These are phyloP conservation scores for Lachancea thermotolerans DNA, from an alignment of 805 yeast genomes.

Conservation along the genomic window DNA sequence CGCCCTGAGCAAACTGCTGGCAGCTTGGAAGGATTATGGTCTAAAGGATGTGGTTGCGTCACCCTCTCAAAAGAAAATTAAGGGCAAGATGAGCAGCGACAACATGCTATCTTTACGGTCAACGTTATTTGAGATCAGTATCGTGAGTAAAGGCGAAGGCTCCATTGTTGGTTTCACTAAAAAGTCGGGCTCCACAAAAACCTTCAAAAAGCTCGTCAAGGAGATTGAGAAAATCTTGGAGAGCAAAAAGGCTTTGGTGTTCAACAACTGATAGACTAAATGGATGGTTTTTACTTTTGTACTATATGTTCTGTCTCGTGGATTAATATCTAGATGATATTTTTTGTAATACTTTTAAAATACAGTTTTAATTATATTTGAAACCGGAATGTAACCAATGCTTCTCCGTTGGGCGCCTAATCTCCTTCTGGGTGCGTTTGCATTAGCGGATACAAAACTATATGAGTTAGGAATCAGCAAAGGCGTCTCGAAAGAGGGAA, in stretches of 20 bases:
- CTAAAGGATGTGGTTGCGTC: slow-evolving; percentile 47
- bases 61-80: slow-evolving; percentile 38
- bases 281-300: not conserved
- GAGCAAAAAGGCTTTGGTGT: slow-evolving; percentile 51
- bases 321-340: not conserved
- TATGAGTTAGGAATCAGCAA: slow-evolving; percentile 13
- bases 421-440: not conserved
- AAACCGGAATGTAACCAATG: not conserved
- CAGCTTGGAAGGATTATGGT: slow-evolving; percentile 68
- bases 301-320: not conserved
- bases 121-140: slow-evolving; percentile 53
- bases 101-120: slow-evolving; percentile 58
- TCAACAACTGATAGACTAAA: not conserved
- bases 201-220: slow-evolving; percentile 50
- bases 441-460: slow-evolving; percentile 6
- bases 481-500: slow-evolving; percentile 8
- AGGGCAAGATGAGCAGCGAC: slow-evolving; percentile 56
- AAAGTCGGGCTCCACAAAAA: slow-evolving; percentile 57
- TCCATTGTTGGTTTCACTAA: slow-evolving; percentile 55
- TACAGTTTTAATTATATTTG: not conserved
- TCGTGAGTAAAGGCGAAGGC: slow-evolving; percentile 36
- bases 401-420: not conserved
- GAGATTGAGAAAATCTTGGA: slow-evolving; percentile 61
- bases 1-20: slow-evolving; percentile 55
- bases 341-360: not conserved